A percentile compares a stretch with the other conserved stretches of the same genome.
phyloP scores from a whole-genome alignment of 73 alveolate species.

The Tetrahymena borealis region DNA sequence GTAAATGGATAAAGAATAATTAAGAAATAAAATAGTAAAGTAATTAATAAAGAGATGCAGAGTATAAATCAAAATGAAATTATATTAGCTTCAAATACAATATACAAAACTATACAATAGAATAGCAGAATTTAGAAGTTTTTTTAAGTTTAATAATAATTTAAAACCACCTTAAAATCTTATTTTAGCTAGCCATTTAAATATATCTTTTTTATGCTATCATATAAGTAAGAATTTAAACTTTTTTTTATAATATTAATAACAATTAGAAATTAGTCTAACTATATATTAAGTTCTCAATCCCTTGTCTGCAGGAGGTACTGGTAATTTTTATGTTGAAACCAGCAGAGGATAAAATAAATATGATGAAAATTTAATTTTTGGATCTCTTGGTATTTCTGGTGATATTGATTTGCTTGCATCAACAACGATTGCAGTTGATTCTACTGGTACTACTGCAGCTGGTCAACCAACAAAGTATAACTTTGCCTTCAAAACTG shows the following conservation, averaged over 20 bases:
- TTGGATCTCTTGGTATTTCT: constrained; percentile 25
- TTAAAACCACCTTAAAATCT: no score
- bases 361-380: constrained; percentile 28
- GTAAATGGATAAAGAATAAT: no score
- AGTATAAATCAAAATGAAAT: no score
- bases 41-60: no score
- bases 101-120: no score
- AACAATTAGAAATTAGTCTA: constrained; percentile 12
- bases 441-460: constrained; percentile 8
- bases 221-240: no score
- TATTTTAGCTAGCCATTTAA: no score
- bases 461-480: constrained; percentile 30
- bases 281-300: constrained; percentile 12
- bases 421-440: constrained; percentile 16
- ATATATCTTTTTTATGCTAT: no score
- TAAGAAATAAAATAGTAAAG: no score
- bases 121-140: no score
- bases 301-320: constrained; percentile 39
- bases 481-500: constrained; percentile 38
- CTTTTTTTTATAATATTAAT: not conserved
- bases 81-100: no score
- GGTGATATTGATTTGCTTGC: constrained; percentile 11
- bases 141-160: no score
- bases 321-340: constrained; percentile 34
- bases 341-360: constrained; percentile 23